Conservation (phyloP, 495 filamentous ascomycete species). For the Neurospora discreta region DNA sequence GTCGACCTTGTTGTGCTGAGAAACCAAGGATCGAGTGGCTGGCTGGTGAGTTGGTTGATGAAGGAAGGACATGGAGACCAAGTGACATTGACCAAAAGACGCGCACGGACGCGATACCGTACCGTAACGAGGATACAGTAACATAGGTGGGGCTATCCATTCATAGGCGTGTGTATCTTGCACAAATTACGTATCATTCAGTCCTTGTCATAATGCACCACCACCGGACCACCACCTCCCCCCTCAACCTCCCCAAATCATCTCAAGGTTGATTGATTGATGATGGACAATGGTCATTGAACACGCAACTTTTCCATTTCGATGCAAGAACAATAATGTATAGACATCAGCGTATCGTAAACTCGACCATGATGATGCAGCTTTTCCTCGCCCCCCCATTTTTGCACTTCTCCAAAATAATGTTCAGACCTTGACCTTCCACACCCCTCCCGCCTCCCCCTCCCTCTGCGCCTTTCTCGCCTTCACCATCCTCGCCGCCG, state of each 20-base stretch:
- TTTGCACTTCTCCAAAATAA: no score
- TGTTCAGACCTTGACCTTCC: slow-evolving; percentile 13
- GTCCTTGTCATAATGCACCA: background rate
- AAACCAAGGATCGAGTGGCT: background rate
- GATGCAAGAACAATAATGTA: no score
- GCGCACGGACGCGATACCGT: background rate
- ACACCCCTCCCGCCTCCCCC: background rate
- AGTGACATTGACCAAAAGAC: background rate
- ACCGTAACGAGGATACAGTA: background rate
- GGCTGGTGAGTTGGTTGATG: background rate
- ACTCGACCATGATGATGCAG: no score
- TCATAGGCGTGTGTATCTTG: background rate
- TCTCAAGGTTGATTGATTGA: no score
- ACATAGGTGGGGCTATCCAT: background rate
- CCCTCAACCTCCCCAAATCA: background rate
- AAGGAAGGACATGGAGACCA: background rate
- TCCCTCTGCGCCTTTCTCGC: slow-evolving; percentile 16
- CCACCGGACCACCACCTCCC: background rate
- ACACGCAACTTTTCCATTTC: no score
- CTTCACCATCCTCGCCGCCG: slow-evolving; percentile 24
- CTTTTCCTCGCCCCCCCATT: no score
- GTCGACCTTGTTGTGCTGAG: background rate
- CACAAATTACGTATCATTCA: background rate
- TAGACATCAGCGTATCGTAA: no score
- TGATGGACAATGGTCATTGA: no score